Percentiles rank a stretch among this genome's conserved stretches.
These are phyloP conservation scores for Gastroboletus turbinatus DNA, from an alignment of 1,284 basidiomycete genomes.

Conservation along the genomic window DNA sequence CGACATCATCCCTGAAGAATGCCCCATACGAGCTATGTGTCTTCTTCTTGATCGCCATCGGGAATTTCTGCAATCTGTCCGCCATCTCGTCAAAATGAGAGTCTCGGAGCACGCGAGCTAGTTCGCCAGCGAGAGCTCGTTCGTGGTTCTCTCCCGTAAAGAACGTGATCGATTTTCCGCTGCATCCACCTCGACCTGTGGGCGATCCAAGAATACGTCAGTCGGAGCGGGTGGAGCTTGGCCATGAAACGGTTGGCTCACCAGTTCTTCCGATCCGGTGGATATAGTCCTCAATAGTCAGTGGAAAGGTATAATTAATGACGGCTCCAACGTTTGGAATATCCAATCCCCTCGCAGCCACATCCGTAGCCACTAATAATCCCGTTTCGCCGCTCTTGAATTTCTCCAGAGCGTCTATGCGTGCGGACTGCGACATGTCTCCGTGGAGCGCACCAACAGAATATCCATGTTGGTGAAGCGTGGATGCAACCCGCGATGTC, in stretches of 20 bases:
- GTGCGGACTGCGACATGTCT: conserved; percentile 86
- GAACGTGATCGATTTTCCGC: conserved; percentile 94
- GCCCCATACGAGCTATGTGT: conserved; percentile 82
- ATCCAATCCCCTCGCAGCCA: conserved; percentile 94
- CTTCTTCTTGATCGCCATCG: conserved; percentile 97
- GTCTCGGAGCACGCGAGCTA: conserved; percentile 89
- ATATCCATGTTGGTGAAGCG: conserved; percentile 79
- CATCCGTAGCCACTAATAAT: conserved; percentile 94
- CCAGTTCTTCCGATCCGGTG: conserved; percentile 96
- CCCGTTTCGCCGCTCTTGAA: conserved; percentile 88
- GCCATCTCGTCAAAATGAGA: conserved; percentile 79
- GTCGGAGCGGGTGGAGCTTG: not conserved
- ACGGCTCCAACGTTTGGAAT: conserved; percentile 94
- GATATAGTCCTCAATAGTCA: conserved; percentile 95
- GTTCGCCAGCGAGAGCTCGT: conserved; percentile 87
- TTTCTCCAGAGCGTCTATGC: conserved; percentile 84
- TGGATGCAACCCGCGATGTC: conserved; percentile 85
- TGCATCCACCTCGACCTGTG: conserved; percentile 85
- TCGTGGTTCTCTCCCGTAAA: conserved; percentile 92
- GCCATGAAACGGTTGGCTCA: conserved; percentile 33
- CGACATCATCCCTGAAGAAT: conserved; percentile 81
- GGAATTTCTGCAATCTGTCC: conserved; percentile 77
- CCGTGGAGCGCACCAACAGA: conserved; percentile 90
- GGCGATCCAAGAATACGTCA: not conserved
- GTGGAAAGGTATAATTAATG: conserved; percentile 95